phyloP scores from a whole-genome alignment of 352 stramenopile species.

The Phytophthora tubulina region DNA sequence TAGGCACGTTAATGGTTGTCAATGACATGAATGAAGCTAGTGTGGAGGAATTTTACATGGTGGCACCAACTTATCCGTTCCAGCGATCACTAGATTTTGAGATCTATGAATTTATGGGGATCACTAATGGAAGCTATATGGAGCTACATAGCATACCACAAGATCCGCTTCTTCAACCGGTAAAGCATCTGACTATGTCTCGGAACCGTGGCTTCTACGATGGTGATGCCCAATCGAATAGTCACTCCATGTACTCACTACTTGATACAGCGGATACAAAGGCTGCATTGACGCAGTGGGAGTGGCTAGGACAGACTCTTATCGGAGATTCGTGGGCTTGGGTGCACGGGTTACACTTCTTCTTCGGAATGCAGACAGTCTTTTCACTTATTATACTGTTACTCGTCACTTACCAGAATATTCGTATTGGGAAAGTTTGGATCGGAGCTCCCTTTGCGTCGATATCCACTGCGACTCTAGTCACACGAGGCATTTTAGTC shows the following conservation, averaged over 20 bases:
- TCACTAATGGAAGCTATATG: slow-evolving; percentile 25
- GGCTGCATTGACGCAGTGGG: slow-evolving; percentile 8
- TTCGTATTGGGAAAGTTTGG: slow-evolving; percentile 45
- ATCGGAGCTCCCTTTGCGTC: slow-evolving; percentile 50
- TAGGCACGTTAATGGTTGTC: slow-evolving; percentile 39
- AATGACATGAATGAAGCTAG: slow-evolving; percentile 22
- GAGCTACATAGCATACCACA: slow-evolving; percentile 21
- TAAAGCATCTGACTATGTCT: slow-evolving; percentile 30
- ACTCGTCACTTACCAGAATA: slow-evolving; percentile 36
- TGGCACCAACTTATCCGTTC: slow-evolving; percentile 42
- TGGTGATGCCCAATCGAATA: slow-evolving; percentile 35
- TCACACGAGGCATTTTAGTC: slow-evolving; percentile 27
- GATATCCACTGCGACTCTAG: slow-evolving; percentile 35
- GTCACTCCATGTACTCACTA: slow-evolving; percentile 27
- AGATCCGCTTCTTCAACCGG: slow-evolving; percentile 14
- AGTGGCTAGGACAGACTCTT: slow-evolving; percentile 27
- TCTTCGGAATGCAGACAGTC: slow-evolving; percentile 38
- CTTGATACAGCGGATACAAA: slow-evolving; percentile 16
- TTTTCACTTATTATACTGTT: slow-evolving; percentile 36
- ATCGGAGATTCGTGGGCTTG: slow-evolving; percentile 47
- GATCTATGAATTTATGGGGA: slow-evolving; percentile 26
- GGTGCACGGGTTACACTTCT: slow-evolving; percentile 44
- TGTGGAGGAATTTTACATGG: slow-evolving; percentile 32
- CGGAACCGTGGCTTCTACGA: slow-evolving; percentile 40
- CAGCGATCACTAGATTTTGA: slow-evolving; percentile 39